Evolutionary conservation across 2,329 filamentous ascomycete genomes (phyloP), one percentile per base, ranked within the genome.

Genomic region (Penicillium paneum): DNA sequence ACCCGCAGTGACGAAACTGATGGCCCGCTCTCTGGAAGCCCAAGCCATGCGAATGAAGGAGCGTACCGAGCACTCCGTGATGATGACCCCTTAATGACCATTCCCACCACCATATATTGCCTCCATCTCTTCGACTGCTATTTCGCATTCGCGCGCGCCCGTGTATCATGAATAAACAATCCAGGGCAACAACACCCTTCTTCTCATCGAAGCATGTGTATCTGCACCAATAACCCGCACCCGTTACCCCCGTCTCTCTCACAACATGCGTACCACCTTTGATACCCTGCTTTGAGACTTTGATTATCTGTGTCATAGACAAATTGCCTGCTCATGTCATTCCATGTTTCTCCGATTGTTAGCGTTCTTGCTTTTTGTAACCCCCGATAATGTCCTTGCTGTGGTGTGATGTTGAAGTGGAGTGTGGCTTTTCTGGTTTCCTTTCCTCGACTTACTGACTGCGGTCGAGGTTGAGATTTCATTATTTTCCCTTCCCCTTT

Each of bases 1-100:
- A 34, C 46, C 8, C 34, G 17, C 47, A 86, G 85, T 88, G 41
- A 87, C 84, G n/a, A 85, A 85, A 70, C 78, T 87, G 46, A 87
- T 88, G 82, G 83, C 83, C 47, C 82, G 82, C 57, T 85, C 84
- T 28, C 76, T 88, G 39, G 83, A 87, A 66, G 79, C 81, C 32
- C 85, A 88, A 71, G 84, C 85, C 34, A 76, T 78, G 56, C 81
- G 85, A 61, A 83, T 87, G 74, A 83, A 82, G 64, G 81, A 82
- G 57, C 80, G 85, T 60, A 81, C 83, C 24, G 68, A 74, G 45
- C 64, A 66, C 51, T 73, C 69, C 29, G 55, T 69, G 36, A 61
- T 71, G 55, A 68, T 68, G 56, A 54, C 61, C 29, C 64, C 62
- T 46, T 65, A 66, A 65, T 57, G 46, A 61, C 55, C 52, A 54